Evolutionary conservation across 225 moss, liverwort and hornwort genomes (phyloP), one percentile per base, ranked within the genome.

Genomic region (Sphagnum contortum): DNA sequence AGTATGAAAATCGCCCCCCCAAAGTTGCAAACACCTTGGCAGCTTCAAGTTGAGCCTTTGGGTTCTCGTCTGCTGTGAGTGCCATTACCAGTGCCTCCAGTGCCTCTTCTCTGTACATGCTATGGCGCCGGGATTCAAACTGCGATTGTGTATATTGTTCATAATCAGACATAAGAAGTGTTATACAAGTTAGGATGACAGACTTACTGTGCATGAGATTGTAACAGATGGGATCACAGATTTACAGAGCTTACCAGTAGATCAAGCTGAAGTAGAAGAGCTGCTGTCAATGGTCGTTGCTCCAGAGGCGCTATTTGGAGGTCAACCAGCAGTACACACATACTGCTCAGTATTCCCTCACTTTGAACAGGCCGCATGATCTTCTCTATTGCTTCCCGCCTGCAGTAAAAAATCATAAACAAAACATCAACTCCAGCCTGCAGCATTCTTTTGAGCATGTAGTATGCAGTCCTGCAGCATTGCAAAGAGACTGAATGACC

Each of bases 281-380:
- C 68, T 48, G 84, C 84, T 45, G 75, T 68, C 73, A 78, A 64
- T 14, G 80, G 70, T 48, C 78, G 84, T 65, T 85, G 72, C 62
- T 85, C 84, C 44, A 81, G 45, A 0, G 81, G 84, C 66, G 80
- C 77, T 68, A 81, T 68, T 72, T 85, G 78, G 59, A 85, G 77
- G 58, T 85, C 81, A 14, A 81, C 62, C 81, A 81, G 73, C 14
- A 85, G 78, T 50, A 85, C 75, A 64, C 81, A 81, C 84, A 85
- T 78, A 62, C 70, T 81, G 64, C 75, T 81, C 11, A 85, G 45
- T 13, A 75, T 60, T 44, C 84, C 84, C 57, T 78, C 81, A 10
- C 55, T 65, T 10, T 75, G 68, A 45, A 85, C 75, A 49, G 71
- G 77, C 55, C 62, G 69, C 73, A 85, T 57, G 5, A 85, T 73